Evolutionary conservation across 345 rosid genomes (phyloP).

Genomic region (Rhizophora apiculata): DNA sequence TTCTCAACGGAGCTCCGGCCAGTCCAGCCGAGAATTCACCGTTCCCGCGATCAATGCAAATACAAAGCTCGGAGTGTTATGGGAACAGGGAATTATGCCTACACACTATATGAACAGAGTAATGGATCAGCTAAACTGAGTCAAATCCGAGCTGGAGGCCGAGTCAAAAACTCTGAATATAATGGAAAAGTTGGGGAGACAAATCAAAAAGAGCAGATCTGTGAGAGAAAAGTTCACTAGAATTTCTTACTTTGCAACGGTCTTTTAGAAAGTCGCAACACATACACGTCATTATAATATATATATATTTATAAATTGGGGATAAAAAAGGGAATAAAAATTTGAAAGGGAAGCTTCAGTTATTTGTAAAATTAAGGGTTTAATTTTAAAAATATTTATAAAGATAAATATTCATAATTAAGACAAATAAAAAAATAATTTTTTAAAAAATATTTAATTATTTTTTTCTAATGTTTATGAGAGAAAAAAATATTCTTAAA

Average conservation of each 20-base stretch:
- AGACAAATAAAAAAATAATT: too few relatives aligned
- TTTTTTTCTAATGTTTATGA: too few relatives aligned
- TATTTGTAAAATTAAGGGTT: too few relatives aligned
- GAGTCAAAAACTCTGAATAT: background rate
- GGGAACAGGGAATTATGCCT: background rate
- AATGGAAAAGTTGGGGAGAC: background rate
- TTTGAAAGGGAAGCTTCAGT: constrained; percentile 25
- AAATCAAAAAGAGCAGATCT: constrained; percentile 43
- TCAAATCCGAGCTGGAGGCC: constrained; percentile 18
- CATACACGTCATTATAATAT: background rate
- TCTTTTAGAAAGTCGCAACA: constrained; percentile 21
- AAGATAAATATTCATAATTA: too few relatives aligned
- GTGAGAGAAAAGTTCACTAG: constrained; percentile 11
- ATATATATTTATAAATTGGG: background rate
- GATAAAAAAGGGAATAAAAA: background rate
- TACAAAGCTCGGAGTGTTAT: background rate
- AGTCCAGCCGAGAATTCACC: constrained; percentile 25
- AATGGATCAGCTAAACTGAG: background rate
- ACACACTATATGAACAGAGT: background rate
- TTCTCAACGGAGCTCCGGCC: constrained; percentile 34
- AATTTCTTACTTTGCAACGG: constrained; percentile 12
- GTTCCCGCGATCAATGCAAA: constrained; percentile 34
- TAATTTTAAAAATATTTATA: too few relatives aligned
- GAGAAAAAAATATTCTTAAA: too few relatives aligned
- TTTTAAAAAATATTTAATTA: too few relatives aligned